Evolutionary conservation across 306 rosid genomes (phyloP).

Genomic region (Prunus mongolica): DNA sequence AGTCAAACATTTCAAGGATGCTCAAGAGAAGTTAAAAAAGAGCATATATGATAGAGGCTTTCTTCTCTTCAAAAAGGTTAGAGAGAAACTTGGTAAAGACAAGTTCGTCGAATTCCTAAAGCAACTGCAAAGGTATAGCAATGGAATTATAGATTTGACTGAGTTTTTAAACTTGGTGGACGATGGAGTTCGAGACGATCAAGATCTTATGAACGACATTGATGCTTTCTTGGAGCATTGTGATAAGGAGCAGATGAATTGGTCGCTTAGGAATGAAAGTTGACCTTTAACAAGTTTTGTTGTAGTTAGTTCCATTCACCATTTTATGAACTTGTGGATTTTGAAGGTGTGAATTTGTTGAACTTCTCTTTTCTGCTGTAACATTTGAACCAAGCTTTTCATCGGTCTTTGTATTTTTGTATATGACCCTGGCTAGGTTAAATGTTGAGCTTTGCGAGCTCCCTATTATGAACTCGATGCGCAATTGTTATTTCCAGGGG

Average conservation of each 20-base stretch:
- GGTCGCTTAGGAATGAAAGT: neutral
- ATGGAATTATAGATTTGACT: slow-evolving; percentile 1
- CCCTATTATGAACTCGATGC: neutral
- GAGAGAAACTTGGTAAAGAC: neutral
- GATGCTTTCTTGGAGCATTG: slow-evolving; percentile 18
- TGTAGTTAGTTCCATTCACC: neutral
- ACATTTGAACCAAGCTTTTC: neutral
- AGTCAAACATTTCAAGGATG: slow-evolving; percentile 5
- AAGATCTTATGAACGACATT: slow-evolving; percentile 12
- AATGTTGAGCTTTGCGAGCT: neutral
- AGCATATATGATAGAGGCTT: slow-evolving; percentile 13
- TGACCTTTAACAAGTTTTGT: neutral
- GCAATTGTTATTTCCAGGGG: too few relatives aligned
- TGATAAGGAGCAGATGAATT: slow-evolving; percentile 12
- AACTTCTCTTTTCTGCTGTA: neutral
- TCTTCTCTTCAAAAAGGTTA: neutral
- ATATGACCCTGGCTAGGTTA: neutral
- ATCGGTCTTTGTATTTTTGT: neutral
- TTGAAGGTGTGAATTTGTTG: neutral
- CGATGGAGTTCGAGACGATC: slow-evolving; percentile 5
- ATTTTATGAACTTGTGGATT: neutral
- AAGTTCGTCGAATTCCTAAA: slow-evolving; percentile 8
- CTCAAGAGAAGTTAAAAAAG: slow-evolving; percentile 12
- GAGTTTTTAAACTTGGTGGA: slow-evolving; percentile 14
- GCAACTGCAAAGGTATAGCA: slow-evolving; percentile 6